phyloP scores from a whole-genome alignment of 2,329 filamentous ascomycete genomes.

The Bipolaris sorokiniana region DNA sequence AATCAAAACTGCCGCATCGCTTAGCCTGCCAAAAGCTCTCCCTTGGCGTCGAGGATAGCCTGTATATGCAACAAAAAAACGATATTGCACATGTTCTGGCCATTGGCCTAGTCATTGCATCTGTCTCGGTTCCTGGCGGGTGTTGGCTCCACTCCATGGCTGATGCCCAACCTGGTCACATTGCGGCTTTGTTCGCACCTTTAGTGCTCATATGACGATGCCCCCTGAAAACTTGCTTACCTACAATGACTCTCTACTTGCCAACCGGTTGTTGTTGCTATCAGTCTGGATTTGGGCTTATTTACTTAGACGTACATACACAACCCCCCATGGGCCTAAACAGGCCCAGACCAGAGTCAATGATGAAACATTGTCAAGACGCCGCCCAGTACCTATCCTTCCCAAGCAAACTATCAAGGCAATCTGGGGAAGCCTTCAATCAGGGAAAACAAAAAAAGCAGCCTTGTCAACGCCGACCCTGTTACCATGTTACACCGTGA shows the following conservation, averaged over 20 bases:
- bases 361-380: constrained; percentile 7
- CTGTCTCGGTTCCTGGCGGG: neutral
- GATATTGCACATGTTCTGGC: constrained; percentile 7
- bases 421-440: constrained; percentile 21
- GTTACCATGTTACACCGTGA: constrained; percentile 18
- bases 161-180: neutral
- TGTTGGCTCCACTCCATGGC: neutral
- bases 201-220: neutral
- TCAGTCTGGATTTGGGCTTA: constrained; percentile 8
- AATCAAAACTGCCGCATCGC: constrained; percentile 2
- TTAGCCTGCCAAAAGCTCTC: constrained; percentile 6
- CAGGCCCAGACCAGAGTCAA: neutral
- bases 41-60: constrained; percentile 11
- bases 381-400: constrained; percentile 9
- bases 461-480: constrained; percentile 24
- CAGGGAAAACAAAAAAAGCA: constrained; percentile 14
- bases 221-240: neutral
- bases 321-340: neutral
- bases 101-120: constrained; percentile 6
- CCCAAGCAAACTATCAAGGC: constrained; percentile 11
- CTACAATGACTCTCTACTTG: neutral
- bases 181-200: neutral
- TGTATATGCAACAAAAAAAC: constrained; percentile 3
- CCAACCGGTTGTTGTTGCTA: neutral
- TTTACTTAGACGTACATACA: constrained; percentile 11